Evolutionary conservation across 306 rosid species (phyloP).

Genomic region (Comarum palustre): DNA sequence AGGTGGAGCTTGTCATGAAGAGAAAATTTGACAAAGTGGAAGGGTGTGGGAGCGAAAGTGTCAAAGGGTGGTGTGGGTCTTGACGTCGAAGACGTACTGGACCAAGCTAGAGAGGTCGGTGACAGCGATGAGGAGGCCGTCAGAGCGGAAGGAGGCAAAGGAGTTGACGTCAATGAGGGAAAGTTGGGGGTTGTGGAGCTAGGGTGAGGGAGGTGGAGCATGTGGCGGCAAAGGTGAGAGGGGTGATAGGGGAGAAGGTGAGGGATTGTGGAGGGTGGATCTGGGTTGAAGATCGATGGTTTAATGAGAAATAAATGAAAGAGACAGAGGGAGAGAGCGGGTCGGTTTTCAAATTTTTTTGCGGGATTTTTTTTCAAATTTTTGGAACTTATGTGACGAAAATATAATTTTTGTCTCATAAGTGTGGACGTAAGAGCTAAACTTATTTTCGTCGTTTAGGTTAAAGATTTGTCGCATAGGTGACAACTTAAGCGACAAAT

Average conservation of each 20-base stretch:
- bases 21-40: conserved; percentile 61
- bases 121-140: conserved; percentile 72
- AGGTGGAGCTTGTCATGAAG: conserved; percentile 64
- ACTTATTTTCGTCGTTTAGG: no score
- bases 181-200: conserved; percentile 38
- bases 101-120: conserved; percentile 72
- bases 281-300: no score
- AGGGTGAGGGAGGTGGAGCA: conserved; percentile 24
- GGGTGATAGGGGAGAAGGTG: conserved; percentile 56
- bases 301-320: no score
- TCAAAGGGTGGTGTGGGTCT: conserved; percentile 52
- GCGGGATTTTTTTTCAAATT: no score
- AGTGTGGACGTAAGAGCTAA: no score
- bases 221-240: conserved; percentile 58
- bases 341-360: no score
- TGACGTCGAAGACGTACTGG: conserved; percentile 55
- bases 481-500: no score
- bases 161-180: conserved; percentile 63
- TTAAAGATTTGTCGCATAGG: no score
- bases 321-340: no score
- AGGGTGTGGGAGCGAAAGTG: conserved; percentile 63
- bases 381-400: no score
- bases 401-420: no score
- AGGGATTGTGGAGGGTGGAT: conserved; percentile 42
- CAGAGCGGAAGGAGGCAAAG: conserved; percentile 64